phyloP scores from a whole-genome alignment of 2,329 filamentous ascomycete species.

The Fonsecaea nubica region DNA sequence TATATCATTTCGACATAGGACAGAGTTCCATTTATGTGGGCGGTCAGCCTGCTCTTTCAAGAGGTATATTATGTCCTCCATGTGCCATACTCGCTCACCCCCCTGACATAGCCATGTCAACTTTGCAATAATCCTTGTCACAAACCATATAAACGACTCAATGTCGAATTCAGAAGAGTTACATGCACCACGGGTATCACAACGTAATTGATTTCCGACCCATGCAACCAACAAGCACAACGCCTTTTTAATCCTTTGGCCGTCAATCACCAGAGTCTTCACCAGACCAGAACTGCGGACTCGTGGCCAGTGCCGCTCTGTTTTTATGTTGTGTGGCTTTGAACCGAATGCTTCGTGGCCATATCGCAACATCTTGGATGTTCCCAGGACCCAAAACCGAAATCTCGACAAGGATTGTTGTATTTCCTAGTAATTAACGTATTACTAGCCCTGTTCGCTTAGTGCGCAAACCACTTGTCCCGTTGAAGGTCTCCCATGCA shows the following conservation, averaged over 20 bases:
- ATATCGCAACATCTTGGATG: slow-evolving; percentile 17
- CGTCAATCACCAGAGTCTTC: slow-evolving; percentile 25
- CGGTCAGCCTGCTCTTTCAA: background rate
- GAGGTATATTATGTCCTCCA: background rate
- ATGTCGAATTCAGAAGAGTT: background rate
- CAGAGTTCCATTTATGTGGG: background rate
- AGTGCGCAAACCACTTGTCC: slow-evolving; percentile 29
- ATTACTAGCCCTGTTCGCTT: slow-evolving; percentile 27
- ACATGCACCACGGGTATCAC: background rate
- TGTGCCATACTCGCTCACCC: background rate
- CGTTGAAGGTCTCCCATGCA: slow-evolving; percentile 15
- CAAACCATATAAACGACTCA: background rate
- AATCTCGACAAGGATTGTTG: slow-evolving; percentile 34
- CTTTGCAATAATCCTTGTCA: background rate
- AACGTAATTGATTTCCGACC: background rate
- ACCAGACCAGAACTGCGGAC: slow-evolving; percentile 12
- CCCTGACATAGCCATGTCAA: background rate
- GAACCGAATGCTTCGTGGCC: slow-evolving; percentile 18
- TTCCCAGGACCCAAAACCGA: slow-evolving; percentile 15
- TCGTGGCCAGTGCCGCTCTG: slow-evolving; percentile 27
- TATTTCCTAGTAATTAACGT: slow-evolving; percentile 17
- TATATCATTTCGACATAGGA: background rate
- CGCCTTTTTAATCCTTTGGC: background rate
- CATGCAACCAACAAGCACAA: background rate
- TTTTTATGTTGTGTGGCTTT: slow-evolving; percentile 14